These are phyloP conservation scores for Exsudoporus floridanus DNA, from an alignment of 1,284 basidiomycete species.

Conservation along the genomic window DNA sequence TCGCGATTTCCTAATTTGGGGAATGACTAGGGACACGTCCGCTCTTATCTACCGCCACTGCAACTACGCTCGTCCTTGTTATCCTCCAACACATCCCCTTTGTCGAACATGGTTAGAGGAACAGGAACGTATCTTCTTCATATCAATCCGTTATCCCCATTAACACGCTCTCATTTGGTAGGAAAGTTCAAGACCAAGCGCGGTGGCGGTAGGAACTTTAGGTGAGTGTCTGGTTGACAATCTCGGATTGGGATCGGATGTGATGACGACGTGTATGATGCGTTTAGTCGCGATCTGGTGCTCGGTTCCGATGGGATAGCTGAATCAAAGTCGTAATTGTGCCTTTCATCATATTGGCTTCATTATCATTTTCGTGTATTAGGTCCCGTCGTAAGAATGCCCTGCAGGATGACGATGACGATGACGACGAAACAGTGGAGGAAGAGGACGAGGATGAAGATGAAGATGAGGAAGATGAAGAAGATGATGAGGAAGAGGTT, in stretches of 20 bases:
- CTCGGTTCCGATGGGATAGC: conserved; percentile 64
- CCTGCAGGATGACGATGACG: not conserved
- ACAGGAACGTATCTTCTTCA: conserved; percentile 41
- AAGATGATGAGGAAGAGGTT: conserved; percentile 36
- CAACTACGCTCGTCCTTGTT: not conserved
- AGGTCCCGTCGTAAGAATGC: conserved; percentile 20
- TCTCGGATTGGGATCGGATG: conserved; percentile 2
- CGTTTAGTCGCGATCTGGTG: conserved; percentile 54
- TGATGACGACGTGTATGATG: conserved; percentile 3
- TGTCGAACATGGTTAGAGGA: conserved; percentile 54
- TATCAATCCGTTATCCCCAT: too few species aligned
- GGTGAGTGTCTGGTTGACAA: conserved; percentile 39
- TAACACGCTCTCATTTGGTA: conserved; percentile 22
- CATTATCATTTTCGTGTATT: not conserved
- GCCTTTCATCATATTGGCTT: not conserved
- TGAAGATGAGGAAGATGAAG: conserved; percentile 38
- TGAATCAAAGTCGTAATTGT: conserved; percentile 47
- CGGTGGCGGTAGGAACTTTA: conserved; percentile 82
- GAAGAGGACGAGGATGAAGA: conserved; percentile 14
- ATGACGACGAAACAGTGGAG: not conserved
- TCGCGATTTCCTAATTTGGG: conserved; percentile 11
- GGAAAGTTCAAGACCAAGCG: conserved; percentile 85
- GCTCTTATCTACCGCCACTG: conserved; percentile 16
- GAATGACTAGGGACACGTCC: not conserved
- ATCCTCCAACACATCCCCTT: not conserved